phyloP scores from a whole-genome alignment of 2,329 filamentous ascomycete genomes.

The Pseudogymnoascus verrucosus region DNA sequence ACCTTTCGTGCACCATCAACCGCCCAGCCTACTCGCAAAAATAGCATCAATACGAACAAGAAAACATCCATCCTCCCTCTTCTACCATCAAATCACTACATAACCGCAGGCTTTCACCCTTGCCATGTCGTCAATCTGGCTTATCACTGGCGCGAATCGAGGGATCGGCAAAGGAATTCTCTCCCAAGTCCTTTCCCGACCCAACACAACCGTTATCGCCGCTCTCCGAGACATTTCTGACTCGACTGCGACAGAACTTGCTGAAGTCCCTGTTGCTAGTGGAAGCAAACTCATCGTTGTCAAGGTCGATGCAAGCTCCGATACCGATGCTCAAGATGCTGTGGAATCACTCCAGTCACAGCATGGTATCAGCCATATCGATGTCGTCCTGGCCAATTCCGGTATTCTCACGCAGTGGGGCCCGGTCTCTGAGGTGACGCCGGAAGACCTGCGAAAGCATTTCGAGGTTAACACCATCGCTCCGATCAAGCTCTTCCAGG shows the following conservation, averaged over 20 bases:
- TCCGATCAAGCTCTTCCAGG: conserved; percentile 37
- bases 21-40: too few species aligned
- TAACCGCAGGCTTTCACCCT: too few species aligned
- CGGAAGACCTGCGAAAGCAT: conserved; percentile 32
- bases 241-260: conserved; percentile 22
- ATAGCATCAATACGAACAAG: too few species aligned
- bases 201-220: conserved; percentile 33
- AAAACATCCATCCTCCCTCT: too few species aligned
- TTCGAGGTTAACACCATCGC: conserved; percentile 37
- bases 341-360: conserved; percentile 26
- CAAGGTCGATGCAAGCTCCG: conserved; percentile 34
- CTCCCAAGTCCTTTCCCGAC: conserved; percentile 28
- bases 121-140: too few species aligned
- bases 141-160: conserved; percentile 12
- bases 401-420: conserved; percentile 32
- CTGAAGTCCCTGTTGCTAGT: conserved; percentile 15
- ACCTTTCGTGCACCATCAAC: too few species aligned
- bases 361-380: conserved; percentile 34
- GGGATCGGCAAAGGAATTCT: conserved; percentile 29
- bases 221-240: conserved; percentile 28
- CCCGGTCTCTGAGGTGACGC: conserved; percentile 24
- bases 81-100: too few species aligned
- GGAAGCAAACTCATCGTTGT: conserved; percentile 33
- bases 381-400: conserved; percentile 46
- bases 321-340: conserved; percentile 29